These are phyloP conservation scores for Sordariomycetes sp. DNA, from an alignment of 2,329 filamentous ascomycete genomes.

Conservation along the genomic window DNA sequence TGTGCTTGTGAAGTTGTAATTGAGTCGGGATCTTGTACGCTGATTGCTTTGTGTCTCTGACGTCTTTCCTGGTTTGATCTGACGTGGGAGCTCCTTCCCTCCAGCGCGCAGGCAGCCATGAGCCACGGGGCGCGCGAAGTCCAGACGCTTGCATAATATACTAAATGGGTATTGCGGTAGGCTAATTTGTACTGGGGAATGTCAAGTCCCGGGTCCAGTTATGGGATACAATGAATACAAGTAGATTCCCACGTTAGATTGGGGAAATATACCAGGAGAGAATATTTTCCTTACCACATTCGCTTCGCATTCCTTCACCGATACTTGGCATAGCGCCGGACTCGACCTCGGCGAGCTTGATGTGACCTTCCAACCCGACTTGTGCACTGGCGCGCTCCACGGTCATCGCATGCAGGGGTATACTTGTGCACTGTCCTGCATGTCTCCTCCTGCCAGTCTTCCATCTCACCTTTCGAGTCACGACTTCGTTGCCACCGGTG, in stretches of 20 bases:
- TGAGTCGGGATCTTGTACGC: too few relatives aligned
- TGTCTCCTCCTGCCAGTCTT: background rate
- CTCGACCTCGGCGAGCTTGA: too few relatives aligned
- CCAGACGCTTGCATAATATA: background rate
- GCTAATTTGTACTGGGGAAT: background rate
- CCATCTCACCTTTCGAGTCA: background rate
- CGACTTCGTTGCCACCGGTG: background rate
- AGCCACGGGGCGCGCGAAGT: background rate
- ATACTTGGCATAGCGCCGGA: too few relatives aligned
- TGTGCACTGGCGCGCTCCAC: background rate
- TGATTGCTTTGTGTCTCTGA: too few relatives aligned
- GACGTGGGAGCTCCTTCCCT: too few relatives aligned
- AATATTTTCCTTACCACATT: too few relatives aligned
- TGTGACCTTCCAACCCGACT: background rate
- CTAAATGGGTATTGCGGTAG: background rate
- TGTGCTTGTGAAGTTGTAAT: too few relatives aligned
- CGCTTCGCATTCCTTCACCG: too few relatives aligned
- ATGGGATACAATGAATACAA: too few relatives aligned
- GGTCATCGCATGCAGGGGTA: background rate
- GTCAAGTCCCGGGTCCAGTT: background rate
- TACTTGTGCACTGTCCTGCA: background rate
- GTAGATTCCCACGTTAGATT: too few relatives aligned
- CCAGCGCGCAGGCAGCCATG: background rate
- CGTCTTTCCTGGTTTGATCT: too few relatives aligned
- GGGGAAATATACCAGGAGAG: too few relatives aligned